Evolutionary conservation across 2,329 filamentous ascomycete species (phyloP).

Genomic region (Aspergillus vadensis): DNA sequence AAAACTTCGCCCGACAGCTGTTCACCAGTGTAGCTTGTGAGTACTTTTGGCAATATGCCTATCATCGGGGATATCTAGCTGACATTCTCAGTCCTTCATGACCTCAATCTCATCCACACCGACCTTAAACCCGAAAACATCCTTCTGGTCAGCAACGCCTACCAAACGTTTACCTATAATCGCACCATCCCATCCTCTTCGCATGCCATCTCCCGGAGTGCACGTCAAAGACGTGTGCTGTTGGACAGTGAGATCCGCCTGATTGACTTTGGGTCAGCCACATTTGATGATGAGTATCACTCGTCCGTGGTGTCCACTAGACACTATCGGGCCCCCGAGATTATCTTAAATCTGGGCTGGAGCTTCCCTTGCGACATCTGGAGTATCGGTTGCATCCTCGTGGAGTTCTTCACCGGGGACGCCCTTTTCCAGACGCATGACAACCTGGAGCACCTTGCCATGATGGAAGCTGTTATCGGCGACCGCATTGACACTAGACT

Average conservation of each 20-base stretch:
- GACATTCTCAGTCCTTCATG: slow-evolving; percentile 75
- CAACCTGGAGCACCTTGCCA: slow-evolving; percentile 67
- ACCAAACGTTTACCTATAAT: slow-evolving; percentile 71
- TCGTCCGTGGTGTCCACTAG: slow-evolving; percentile 68
- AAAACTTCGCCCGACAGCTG: slow-evolving; percentile 91
- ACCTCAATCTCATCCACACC: slow-evolving; percentile 95
- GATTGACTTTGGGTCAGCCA: slow-evolving; percentile 69
- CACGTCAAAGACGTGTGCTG: slow-evolving; percentile 64
- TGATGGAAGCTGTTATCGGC: slow-evolving; percentile 68
- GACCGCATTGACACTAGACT: slow-evolving; percentile 58
- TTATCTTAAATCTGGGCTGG: slow-evolving; percentile 68
- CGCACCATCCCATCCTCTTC: slow-evolving; percentile 67
- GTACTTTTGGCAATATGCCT: slow-evolving; percentile 42
- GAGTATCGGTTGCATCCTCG: slow-evolving; percentile 69
- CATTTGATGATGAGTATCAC: slow-evolving; percentile 69
- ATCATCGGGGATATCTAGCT: neutral
- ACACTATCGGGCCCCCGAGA: slow-evolving; percentile 68
- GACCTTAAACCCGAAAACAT: slow-evolving; percentile 71
- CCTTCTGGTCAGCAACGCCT: slow-evolving; percentile 63
- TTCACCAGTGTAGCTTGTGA: slow-evolving; percentile 98
- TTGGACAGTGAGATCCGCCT: slow-evolving; percentile 67
- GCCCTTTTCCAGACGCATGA: slow-evolving; percentile 70
- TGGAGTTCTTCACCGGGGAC: slow-evolving; percentile 69
- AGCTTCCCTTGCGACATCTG: slow-evolving; percentile 69
- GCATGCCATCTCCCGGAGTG: slow-evolving; percentile 57